These are phyloP conservation scores for Graphiopsis chlorocephala DNA, from an alignment of 2,329 filamentous ascomycete genomes.

Conservation along the genomic window DNA sequence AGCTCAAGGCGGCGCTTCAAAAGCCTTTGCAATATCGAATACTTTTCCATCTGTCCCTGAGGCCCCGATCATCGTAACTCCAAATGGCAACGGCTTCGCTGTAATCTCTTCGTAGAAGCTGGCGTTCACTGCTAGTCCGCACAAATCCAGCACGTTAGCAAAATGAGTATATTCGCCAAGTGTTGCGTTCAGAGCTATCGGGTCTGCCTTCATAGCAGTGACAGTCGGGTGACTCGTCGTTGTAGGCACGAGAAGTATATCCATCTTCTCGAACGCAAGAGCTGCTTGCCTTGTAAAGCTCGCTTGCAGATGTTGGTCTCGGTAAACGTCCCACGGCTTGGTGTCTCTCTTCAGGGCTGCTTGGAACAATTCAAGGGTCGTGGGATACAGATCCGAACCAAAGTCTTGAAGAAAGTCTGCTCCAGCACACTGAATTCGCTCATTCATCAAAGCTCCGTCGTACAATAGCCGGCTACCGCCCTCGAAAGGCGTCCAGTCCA, in stretches of 20 bases:
- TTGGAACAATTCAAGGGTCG: conserved; percentile 47
- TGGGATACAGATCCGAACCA: conserved; percentile 47
- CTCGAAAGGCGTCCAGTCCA: conserved; percentile 52
- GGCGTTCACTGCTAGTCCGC: conserved; percentile 54
- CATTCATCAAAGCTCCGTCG: conserved; percentile 56
- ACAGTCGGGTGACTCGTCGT: conserved; percentile 49
- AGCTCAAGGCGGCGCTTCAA: conserved; percentile 24
- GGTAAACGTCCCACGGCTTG: conserved; percentile 49
- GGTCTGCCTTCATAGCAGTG: conserved; percentile 50
- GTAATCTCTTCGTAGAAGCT: conserved; percentile 36
- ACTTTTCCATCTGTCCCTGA: conserved; percentile 39
- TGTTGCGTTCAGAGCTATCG: conserved; percentile 53
- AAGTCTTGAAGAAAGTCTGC: conserved; percentile 39
- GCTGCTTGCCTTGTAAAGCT: conserved; percentile 44
- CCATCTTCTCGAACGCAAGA: conserved; percentile 42
- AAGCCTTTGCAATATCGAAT: conserved; percentile 39
- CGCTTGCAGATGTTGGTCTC: conserved; percentile 47
- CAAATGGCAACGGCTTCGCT: conserved; percentile 38
- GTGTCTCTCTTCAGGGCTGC: conserved; percentile 38
- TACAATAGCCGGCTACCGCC: conserved; percentile 55
- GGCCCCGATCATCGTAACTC: conserved; percentile 41
- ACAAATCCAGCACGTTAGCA: conserved; percentile 60
- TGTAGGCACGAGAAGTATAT: conserved; percentile 56
- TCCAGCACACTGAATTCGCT: conserved; percentile 49
- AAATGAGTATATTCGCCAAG: conserved; percentile 60